A percentile compares a stretch with the other conserved stretches of the same genome.
These are phyloP conservation scores for Alternaria brassicicola DNA, from an alignment of 2,329 filamentous ascomycete species.

Conservation along the genomic window DNA sequence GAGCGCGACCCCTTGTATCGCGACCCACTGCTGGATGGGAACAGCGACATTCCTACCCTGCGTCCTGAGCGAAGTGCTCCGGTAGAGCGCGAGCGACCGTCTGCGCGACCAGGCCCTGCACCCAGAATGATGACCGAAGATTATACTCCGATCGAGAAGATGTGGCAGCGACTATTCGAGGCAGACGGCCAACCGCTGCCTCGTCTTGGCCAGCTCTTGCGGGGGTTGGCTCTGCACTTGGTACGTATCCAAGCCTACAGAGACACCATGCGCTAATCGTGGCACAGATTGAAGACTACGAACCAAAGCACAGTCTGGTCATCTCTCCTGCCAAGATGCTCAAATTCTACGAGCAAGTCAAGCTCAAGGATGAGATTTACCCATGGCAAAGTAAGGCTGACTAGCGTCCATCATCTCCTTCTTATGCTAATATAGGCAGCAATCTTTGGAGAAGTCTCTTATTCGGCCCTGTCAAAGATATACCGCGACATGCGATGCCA, in stretches of 20 bases:
- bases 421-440: slow-evolving; percentile 24
- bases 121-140: slow-evolving; percentile 44
- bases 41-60: slow-evolving; percentile 39
- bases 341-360: slow-evolving; percentile 72
- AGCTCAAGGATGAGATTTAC: slow-evolving; percentile 68
- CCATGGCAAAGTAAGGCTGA: slow-evolving; percentile 68
- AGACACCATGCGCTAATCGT: slow-evolving; percentile 14
- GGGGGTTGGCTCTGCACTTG: slow-evolving; percentile 75
- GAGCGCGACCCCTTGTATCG: slow-evolving; percentile 46
- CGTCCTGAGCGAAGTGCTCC: slow-evolving; percentile 33
- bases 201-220: slow-evolving; percentile 72
- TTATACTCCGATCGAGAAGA: slow-evolving; percentile 62
- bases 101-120: slow-evolving; percentile 35
- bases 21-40: slow-evolving; percentile 41
- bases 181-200: slow-evolving; percentile 69
- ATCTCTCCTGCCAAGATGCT: slow-evolving; percentile 77
- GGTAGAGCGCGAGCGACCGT: slow-evolving; percentile 31
- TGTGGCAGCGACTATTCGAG: slow-evolving; percentile 79
- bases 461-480: slow-evolving; percentile 51
- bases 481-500: slow-evolving; percentile 56
- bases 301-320: slow-evolving; percentile 71
- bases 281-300: slow-evolving; percentile 69
- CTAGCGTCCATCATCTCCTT: background rate
- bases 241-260: slow-evolving; percentile 54
- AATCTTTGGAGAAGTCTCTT: slow-evolving; percentile 53